Base-by-base conservation (phyloP, 2,329 filamentous ascomycete genomes). In the Aspergillus flavus region DNA sequence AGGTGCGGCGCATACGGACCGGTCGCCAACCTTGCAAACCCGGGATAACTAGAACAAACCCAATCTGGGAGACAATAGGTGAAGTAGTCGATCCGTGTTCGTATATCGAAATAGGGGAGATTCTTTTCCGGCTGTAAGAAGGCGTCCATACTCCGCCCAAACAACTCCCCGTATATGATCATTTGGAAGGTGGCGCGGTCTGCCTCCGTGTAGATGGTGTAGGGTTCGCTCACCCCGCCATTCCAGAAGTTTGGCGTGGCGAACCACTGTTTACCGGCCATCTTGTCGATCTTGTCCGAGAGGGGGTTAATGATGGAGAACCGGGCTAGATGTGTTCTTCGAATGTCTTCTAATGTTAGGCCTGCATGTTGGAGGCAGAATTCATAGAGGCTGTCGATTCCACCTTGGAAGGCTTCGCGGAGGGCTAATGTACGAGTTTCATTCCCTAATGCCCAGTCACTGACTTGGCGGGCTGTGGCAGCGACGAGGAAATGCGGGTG, bases 401-500 rank as follows among this genome's bases (percentile, higher is more conserved):
- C 76, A 19, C 68, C 66, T 36, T 64, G 65, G 4, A 75, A 64
- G 4, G 65, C 60, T 6, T 50, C 23, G 11, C 64, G 67, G 12
- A 79, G 69, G 1, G 32, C n/a, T 3, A 54, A 12, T 26, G 70
- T 73, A 45, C 74, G 73, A 0, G 57, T 57, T 2, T 64, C 34
- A 52, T 66, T 66, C 14, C 62, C 30, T 2, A 76, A 65, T 2
- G 76, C 76, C 77, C 77, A 80, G 53, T 72, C 50, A 9, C 73
- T 70, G 6, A 75, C 64, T 58, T 78, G 69, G 6, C 68, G 65
- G 3, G 74, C 76, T 16, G 72, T 73, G 4, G 76, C 75, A 28
- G 71, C 67, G 45, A 78, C 65, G 10, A 79, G 73, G 57, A 77
- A 77, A 46, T 75, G 67, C 1, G 77, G 77, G 59, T 75, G 72